Base-by-base conservation (phyloP, 2,329 filamentous ascomycete species). In the Mycosphaerelloides madeirae region DNA sequence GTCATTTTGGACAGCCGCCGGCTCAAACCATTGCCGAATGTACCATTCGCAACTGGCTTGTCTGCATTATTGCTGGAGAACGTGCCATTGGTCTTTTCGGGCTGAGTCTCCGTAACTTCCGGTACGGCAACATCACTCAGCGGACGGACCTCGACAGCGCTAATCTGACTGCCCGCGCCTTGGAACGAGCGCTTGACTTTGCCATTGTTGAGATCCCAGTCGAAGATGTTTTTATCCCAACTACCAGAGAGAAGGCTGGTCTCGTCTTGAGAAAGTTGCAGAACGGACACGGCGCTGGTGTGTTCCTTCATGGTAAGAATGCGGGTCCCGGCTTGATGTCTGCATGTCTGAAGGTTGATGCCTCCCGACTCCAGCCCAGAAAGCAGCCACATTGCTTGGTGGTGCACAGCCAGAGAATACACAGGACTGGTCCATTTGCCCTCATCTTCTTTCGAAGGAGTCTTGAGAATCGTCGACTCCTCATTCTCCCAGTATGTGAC, bases 401-500 rank as follows among this genome's bases (percentile, higher is more conserved):
- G 88, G 50, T 98, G 88, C 4, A 94, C 84, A 1, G 93, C 93
- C 19, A 98, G 73, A 6, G 90, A 95, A 66, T 98, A 98, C 0
- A 98, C 91, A 0, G 93, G 89, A 8, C 88, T 95, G n/a, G 57
- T 59, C 56, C 62, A 64, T 43, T 65, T 65, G 13, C 53, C 55
- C 22, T 87, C 83, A 37, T 84, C 73, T 1, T 65, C 58, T 61
- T 55, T 53, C 8, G 50, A 49, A 4, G 59, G 57, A 14, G 62
- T 65, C 3, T 60, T 58, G 13, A 59, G 25, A 8, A 36, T 38
- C 15, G 48, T 2, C 1, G 81, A 79, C 62, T 98, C 91, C 64
- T 96, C 90, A 59, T 97, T 98, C 66, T 96, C 93, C 93, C 93
- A 98, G 66, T 98, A 98, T 40, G 87, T 95, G 78, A 96, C 83